Conservation (phyloP, 306 rosid genomes). For the Quercus rubra region DNA sequence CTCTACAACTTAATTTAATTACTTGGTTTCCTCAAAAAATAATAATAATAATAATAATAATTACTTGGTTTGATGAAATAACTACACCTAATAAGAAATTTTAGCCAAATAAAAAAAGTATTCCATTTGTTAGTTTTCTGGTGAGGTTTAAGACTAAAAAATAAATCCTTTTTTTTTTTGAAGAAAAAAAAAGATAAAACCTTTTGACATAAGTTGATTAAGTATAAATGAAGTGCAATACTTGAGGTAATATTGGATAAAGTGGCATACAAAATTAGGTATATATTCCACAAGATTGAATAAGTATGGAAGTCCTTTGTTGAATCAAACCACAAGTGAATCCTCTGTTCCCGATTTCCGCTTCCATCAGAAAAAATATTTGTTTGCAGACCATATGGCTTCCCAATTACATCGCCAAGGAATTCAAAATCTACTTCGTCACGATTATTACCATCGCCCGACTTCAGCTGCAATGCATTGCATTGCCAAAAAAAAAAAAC, state of each 20-base stretch:
- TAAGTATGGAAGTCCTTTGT: conserved; percentile 78
- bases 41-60: no score
- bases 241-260: neutral
- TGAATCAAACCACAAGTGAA: conserved; percentile 93
- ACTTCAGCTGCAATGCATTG: conserved; percentile 52
- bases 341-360: conserved; percentile 78
- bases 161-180: no score
- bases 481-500: neutral
- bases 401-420: conserved; percentile 73
- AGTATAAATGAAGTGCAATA: no score
- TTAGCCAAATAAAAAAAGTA: no score
- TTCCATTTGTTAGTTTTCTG: no score
- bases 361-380: conserved; percentile 72
- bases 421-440: conserved; percentile 90
- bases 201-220: no score
- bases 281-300: conserved; percentile 80
- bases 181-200: no score
- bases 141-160: no score
- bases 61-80: no score
- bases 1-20: no score
- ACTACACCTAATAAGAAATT: no score
- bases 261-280: conserved; percentile 75
- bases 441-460: conserved; percentile 69
- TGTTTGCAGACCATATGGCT: conserved; percentile 78
- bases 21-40: no score